Percentiles rank a stretch among this genome's conserved stretches.
Conservation (phyloP, 768 basidiomycete species). For the Lactifluus subvellereus region DNA sequence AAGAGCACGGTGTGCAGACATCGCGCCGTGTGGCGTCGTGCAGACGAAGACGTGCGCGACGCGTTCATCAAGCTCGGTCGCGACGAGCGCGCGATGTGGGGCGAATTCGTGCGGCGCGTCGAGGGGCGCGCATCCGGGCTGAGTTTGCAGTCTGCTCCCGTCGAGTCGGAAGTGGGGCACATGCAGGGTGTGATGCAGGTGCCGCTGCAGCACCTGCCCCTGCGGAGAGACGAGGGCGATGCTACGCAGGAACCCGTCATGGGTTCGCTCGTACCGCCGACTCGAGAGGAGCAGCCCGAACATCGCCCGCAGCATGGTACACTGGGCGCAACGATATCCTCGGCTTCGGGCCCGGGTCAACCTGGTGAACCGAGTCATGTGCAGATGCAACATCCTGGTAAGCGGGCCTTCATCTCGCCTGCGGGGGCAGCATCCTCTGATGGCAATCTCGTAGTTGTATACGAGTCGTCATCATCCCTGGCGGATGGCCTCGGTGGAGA, state of each 20-base stretch:
- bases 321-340: slow-evolving; percentile 6
- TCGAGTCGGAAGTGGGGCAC: slow-evolving; percentile 15
- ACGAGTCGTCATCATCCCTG: slow-evolving; percentile 20
- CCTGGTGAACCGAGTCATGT: slow-evolving; percentile 18
- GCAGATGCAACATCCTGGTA: slow-evolving; percentile 18
- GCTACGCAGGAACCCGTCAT: slow-evolving; percentile 27
- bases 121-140: slow-evolving; percentile 40
- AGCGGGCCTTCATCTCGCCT: not conserved
- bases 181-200: slow-evolving; percentile 21
- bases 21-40: slow-evolving; percentile 60
- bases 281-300: slow-evolving; percentile 23
- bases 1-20: slow-evolving; percentile 71
- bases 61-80: slow-evolving; percentile 51
- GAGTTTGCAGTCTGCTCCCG: slow-evolving; percentile 18
- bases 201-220: slow-evolving; percentile 11
- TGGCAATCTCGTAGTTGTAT: slow-evolving; percentile 10
- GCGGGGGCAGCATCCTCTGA: not conserved
- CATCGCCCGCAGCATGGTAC: slow-evolving; percentile 10
- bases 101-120: slow-evolving; percentile 58
- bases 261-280: slow-evolving; percentile 29
- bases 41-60: slow-evolving; percentile 41
- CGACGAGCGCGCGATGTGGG: slow-evolving; percentile 59
- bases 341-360: slow-evolving; percentile 15
- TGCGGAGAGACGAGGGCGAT: slow-evolving; percentile 24
- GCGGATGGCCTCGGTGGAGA: slow-evolving; percentile 24